Conservation (phyloP, 768 basidiomycete species). For the Neoboletus subvelutipes region DNA sequence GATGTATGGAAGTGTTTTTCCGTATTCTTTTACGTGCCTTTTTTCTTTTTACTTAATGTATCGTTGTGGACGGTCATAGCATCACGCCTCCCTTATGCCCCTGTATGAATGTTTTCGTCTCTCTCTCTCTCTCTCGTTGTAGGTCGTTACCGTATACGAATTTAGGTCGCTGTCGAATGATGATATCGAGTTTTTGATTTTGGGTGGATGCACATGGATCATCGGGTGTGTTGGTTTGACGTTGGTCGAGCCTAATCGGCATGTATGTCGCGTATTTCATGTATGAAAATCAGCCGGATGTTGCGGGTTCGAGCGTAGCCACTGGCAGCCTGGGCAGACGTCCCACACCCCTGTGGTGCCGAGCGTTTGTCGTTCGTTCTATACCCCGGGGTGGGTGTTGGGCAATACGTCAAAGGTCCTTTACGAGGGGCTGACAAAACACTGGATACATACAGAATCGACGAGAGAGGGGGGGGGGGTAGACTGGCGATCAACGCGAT, state of each 20-base stretch:
- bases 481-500: not conserved
- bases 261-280: too few species aligned
- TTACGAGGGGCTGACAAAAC: too few species aligned
- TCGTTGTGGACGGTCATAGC: constrained; percentile 9
- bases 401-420: not conserved
- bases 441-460: too few species aligned
- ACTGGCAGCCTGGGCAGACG: too few species aligned
- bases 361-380: too few species aligned
- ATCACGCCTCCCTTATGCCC: not conserved
- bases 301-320: too few species aligned
- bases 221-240: too few species aligned
- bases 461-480: not conserved
- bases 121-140: not conserved
- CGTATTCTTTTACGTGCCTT: not conserved
- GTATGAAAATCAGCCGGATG: too few species aligned
- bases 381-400: not conserved
- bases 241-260: too few species aligned
- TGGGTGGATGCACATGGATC: too few species aligned
- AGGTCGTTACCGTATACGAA: constrained; percentile 26
- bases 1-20: not conserved
- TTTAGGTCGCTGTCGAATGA: not conserved
- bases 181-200: not conserved
- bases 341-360: too few species aligned
- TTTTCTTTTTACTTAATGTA: not conserved
- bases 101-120: not conserved